Base-by-base conservation (phyloP, 1,139 yeast species). In the Candida labiduridarum region DNA sequence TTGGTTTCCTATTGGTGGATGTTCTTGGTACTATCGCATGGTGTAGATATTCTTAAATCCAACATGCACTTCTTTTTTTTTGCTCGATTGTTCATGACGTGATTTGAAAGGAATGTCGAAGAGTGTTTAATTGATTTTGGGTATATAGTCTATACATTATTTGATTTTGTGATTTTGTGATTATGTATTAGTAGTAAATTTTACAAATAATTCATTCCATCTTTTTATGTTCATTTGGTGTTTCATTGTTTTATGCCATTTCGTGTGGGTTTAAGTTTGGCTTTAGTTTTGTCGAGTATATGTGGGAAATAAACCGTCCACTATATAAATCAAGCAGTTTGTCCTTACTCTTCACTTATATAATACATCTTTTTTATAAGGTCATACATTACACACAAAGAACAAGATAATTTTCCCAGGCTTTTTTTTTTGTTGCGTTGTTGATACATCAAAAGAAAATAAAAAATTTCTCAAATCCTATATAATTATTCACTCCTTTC, bases 401-500 rank as follows among this genome's bases (percentile, higher is more conserved):
- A 36, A 36, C 11, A 36, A 36, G 18, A 36, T 19, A 36, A 15
- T 35, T 35, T 11, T n/a, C 15, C 15, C 35, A 31, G 15, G 35
- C 16, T 33, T 33, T 33, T 34, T 34, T 36, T 36, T 36, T 11
- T 12, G n/a, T 36, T 36, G 18, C 18, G 6, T 36, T 36, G 35
- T 31, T 31, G 35, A 31, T 31, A 31, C 35, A 31, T 15, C 12
- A 12, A 36, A 36, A 18, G 18, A 19, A 36, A 15, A 7, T 16
- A 36, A 36, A 36, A 18, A 36, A 12, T 19, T 38, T n/a, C 18
- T 22, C 30, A 38, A 38, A 38, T 38, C 41, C 41, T 38, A 38
- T 38, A 38, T 38, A 38, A 38, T 38, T 38, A 38, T 38, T 38
- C 41, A 38, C 41, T 38, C 41, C 41, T 38, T 38, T 36, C 11